Conservation (phyloP, 257 asterid species). For the Forsythia suspensa region DNA sequence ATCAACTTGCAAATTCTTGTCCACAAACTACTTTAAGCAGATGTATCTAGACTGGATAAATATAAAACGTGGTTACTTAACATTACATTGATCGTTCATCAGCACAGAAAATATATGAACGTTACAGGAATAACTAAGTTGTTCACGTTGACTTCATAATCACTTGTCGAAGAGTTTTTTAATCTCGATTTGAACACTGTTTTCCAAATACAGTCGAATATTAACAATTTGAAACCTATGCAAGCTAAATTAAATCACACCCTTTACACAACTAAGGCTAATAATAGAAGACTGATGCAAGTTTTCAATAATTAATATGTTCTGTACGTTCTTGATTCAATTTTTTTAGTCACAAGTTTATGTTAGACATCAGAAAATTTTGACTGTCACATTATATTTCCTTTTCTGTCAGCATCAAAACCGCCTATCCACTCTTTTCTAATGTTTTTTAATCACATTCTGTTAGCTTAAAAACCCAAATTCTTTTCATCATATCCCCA, state of each 20-base stretch:
- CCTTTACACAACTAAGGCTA: not conserved
- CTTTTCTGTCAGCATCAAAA: constrained; percentile 36
- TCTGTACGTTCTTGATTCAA: not conserved
- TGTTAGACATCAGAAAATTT: not conserved
- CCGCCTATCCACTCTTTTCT: constrained; percentile 45
- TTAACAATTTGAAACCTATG: not conserved
- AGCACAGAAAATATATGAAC: too few relatives aligned
- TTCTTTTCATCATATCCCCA: constrained; percentile 1
- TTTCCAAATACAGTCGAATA: not conserved
- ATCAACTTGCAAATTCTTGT: too few relatives aligned
- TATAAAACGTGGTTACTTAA: not conserved
- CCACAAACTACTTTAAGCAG: not conserved
- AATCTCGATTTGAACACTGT: not conserved
- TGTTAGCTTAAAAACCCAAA: constrained; percentile 26
- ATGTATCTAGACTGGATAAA: not conserved
- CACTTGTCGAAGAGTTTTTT: not conserved
- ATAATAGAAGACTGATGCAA: not conserved
- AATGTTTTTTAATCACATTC: constrained; percentile 11
- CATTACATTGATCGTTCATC: too few relatives aligned
- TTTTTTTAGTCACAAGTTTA: not conserved
- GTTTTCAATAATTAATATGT: not conserved
- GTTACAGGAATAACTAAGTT: not conserved
- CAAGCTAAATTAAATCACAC: not conserved
- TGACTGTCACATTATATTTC: not conserved
- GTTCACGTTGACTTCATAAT: not conserved